Base-by-base conservation (phyloP, 306 rosid genomes). In the Senna tora region DNA sequence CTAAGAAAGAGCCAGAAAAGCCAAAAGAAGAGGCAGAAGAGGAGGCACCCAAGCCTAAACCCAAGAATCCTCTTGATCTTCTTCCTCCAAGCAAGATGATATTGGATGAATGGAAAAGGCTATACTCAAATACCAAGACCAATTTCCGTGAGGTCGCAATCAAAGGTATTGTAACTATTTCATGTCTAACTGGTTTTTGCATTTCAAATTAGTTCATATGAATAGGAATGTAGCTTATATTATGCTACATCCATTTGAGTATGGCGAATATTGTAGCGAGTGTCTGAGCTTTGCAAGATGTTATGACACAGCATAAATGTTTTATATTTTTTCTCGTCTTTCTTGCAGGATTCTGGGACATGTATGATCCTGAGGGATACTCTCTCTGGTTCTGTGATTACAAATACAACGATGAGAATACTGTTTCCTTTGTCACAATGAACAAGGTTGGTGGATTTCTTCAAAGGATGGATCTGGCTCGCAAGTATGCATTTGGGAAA, bases 91-190 rank as follows among this genome's bases (percentile, higher is more conserved):
- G 91, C 41, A 75, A 59, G 82, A 89, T 89, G 91, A 46, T 89
- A 45, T 63, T 88, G 81, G 91, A 88, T 68, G 93, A 88, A 17
- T 86, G 93, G 93, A 88, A 88, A 62, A 81, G 90, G 71, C 89
- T 88, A 45, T 88, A 88, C 73, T 88, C 93, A 1, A 88, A 88
- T 84, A 86, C 90, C 0, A 88, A 88, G 76, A 80, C 83, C 47
- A 88, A 88, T 78, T 88, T 88, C 86, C 90, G 90, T 8, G 93
- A 88, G 84, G 93, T 88, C 66, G 93, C 93, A 17, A 80, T 88
- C 56, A 88, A 88, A 77, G 90, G 93, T 83, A 80, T 64, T 12
- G 7, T 43, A 38, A 4, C 22, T 22, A 5, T 5, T 4, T 6
- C 4, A 7, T 22, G 36, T 56, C 15, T 47, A 4, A 17, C 2